Base-by-base conservation (phyloP, 345 rosid genomes). In the Hibiscus syriacus region DNA sequence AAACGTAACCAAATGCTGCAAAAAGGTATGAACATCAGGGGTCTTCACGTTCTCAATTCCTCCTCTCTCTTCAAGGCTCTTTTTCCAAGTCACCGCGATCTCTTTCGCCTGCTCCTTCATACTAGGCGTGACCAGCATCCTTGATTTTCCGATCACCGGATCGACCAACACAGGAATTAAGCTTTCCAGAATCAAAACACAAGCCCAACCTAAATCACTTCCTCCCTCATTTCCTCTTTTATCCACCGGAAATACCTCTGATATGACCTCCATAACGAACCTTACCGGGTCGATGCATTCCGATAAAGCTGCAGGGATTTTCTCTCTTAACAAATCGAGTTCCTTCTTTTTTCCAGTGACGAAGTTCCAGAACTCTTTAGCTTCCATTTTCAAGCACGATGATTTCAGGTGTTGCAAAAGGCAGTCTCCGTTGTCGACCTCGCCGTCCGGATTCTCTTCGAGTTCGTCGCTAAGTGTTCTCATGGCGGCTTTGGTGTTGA, bases 11-110 rank as follows among this genome's bases (percentile, higher is more conserved):
- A 94, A 76, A 83, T 89, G 96, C 83, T 91, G 99, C 73, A 94
- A 79, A 80, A 94, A 94, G 72, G 99, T 89, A 57, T 94, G 99
- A 29, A 91, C 99, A 73, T 94, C 99, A 1, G 99, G 99, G 6
- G 98, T 88, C 80, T 90, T 89, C 57, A 94, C 98, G 64, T 89
- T 92, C 80, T 88, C 98, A 43, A 87, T 86, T 64, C 92, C 95
- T 36, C 96, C 96, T 30, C 98, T 80, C 78, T 91, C 98, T 62
- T 91, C 98, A 74, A 94, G 74, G 36, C 98, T 87, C 67, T 75
- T 77, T 81, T 94, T 94, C 99, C 99, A 94, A 0, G 88, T 82
- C 81, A 88, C 99, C 0, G 99, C 98, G 17, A 94, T 86, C 73
- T 84, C 80, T 53, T 77, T 86, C 0, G 99, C 98, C 66, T 83